Evolutionary conservation across 441 rosid species (phyloP), one percentile per base, ranked within the genome.

Genomic region (Hypseocharis bilobata): DNA sequence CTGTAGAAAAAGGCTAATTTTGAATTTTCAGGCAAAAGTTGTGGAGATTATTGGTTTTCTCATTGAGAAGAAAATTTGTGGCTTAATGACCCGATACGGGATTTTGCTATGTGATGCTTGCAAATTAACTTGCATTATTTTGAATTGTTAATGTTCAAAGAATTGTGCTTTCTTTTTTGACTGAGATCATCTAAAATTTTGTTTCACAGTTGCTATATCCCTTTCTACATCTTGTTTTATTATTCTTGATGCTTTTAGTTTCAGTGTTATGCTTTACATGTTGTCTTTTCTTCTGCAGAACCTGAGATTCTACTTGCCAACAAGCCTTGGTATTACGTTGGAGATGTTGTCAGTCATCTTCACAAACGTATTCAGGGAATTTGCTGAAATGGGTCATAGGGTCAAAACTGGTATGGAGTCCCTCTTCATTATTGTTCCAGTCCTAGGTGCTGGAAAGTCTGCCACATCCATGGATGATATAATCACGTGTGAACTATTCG

Each of bases 381-480:
- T 86, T 51, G 77, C 72, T 3, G 76, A 74, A 76, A 70, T 70
- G 71, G 71, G 73, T 25, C 60, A 23, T 34, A 69, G 65, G 27
- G 34, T 56, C 61, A 68, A 58, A 65, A 63, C 49, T 6, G 80
- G 61, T 0, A 58, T 56, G 58, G 86, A 82, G 30, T 74, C 83
- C 2, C 62, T 80, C 42, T 84, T 83, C 75, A 89, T 76, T 73
- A 74, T 89, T n/a, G 82, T 89, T 63, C 96, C 92, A 0, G 89
- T 87, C 30, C 56, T 85, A 16, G 85, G 86, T 70, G 75, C 84
- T 58, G 95, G 96, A 25, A 78, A 60, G 65, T 80, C 80, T 26
- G 76, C 86, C 28, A 74, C 78, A 30, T 74, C 81, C 13, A 80
- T 86, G 69, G 80, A 89, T 56, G 78, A 85, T 75, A 27, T 85